Evolutionary conservation across 257 asterid species (phyloP).

Genomic region (Thymus quinquecostatus): DNA sequence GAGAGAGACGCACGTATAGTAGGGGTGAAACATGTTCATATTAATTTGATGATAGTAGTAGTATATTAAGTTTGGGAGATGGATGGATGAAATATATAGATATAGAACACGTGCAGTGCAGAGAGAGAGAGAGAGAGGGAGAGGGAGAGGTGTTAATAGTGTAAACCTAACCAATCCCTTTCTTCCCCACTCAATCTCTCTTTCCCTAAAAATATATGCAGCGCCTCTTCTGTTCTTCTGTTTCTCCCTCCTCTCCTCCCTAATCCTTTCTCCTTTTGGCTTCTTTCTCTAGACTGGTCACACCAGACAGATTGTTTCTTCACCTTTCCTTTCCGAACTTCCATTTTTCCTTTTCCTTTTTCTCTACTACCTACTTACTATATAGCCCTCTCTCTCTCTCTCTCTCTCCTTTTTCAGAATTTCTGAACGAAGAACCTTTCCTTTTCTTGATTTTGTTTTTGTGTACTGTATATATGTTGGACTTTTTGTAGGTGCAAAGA

Average conservation of each 20-base stretch:
- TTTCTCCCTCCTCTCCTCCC: slow-evolving; percentile 18
- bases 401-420: too few species aligned
- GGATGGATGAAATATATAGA: slow-evolving; percentile 41
- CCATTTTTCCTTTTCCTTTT: background rate
- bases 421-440: background rate
- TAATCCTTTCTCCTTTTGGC: slow-evolving; percentile 29
- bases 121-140: background rate
- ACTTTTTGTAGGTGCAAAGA: slow-evolving; percentile 37
- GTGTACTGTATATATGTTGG: slow-evolving; percentile 37
- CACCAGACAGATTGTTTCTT: background rate
- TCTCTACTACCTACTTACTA: too few species aligned
- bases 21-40: too few species aligned
- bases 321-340: background rate
- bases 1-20: background rate
- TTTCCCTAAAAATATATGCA: slow-evolving; percentile 32
- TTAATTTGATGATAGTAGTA: too few species aligned
- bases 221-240: slow-evolving; percentile 27
- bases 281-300: slow-evolving; percentile 17
- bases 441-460: background rate
- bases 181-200: slow-evolving; percentile 44
- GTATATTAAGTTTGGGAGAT: background rate
- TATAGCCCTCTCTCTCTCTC: too few species aligned
- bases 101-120: slow-evolving; percentile 52
- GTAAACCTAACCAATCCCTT: slow-evolving; percentile 45
- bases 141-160: slow-evolving; percentile 30